These are phyloP conservation scores for Tetraselmis striata DNA, from an alignment of 139 green algal genomes.

Conservation along the genomic window DNA sequence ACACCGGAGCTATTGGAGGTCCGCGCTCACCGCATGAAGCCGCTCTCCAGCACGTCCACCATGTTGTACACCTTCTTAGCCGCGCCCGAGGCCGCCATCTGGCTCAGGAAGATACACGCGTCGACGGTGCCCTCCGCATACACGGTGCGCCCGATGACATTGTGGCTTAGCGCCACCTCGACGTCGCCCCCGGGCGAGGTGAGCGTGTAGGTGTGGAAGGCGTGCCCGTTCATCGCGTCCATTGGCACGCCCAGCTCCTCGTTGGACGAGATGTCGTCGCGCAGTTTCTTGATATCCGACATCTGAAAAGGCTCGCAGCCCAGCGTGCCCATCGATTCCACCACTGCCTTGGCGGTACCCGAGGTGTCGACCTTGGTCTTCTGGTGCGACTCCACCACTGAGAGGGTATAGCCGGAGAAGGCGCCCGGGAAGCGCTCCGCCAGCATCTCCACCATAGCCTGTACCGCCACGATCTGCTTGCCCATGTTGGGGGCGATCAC, in stretches of 20 bases:
- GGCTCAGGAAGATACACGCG: constrained; percentile 77
- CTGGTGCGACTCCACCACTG: constrained; percentile 93
- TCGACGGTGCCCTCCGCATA: constrained; percentile 98
- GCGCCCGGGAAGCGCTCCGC: constrained; percentile 87
- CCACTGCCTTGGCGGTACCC: constrained; percentile 85
- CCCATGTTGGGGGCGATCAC: constrained; percentile 99
- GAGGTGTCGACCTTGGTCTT: constrained; percentile 92
- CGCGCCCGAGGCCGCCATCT: constrained; percentile 44
- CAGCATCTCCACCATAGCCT: constrained; percentile 91
- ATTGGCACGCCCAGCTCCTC: neutral
- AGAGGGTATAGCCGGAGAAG: constrained; percentile 87
- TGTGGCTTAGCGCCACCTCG: constrained; percentile 95
- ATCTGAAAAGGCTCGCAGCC: constrained; percentile 46
- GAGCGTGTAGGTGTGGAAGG: constrained; percentile 97
- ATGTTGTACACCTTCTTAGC: constrained; percentile 93
- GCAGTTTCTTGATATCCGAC: neutral
- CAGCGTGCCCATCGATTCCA: constrained; percentile 79
- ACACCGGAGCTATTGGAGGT: too few relatives aligned
- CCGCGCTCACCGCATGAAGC: constrained; percentile 78
- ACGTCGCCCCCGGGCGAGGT: constrained; percentile 74
- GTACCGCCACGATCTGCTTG: constrained; percentile 92
- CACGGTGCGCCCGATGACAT: constrained; percentile 79
- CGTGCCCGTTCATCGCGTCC: constrained; percentile 62
- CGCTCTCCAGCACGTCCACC: constrained; percentile 90
- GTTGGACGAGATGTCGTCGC: constrained; percentile 10